Base-by-base conservation (phyloP, 306 rosid species). In the Boehmeria nivea region DNA sequence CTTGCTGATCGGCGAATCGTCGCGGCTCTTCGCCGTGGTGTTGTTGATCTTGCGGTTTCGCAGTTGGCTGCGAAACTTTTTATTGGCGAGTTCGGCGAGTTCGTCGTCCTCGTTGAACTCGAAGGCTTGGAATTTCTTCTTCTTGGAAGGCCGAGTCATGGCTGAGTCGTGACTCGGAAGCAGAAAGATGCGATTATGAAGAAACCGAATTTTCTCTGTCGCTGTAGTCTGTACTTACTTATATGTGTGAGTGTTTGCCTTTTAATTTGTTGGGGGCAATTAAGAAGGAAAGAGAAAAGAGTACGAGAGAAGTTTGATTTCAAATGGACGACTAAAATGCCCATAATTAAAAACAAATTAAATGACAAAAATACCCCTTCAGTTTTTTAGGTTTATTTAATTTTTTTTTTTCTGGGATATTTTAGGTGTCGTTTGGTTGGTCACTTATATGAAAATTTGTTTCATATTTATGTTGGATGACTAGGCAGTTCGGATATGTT, bases 21-120 rank as follows among this genome's bases (percentile, higher is more conserved):
- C 63, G 58, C 12, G n/a, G 2, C n/a, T 47, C 15, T 56, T 80
- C 28, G 12, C 51, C 20, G 19, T 26, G 4, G 11, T 59, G 24
- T 18, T 52, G 17, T 17, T 16, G 33, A 5, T 40, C 48, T 14
- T 24, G 70, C 74, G 78, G 78, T 69, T 75, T 51, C 8, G 2
- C 37, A 72, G 74, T 45, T 70, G 69, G 54, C 15, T 1, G 4
- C 23, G 3, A 20, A 61, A 57, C 21, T 25, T 72, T 43, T 12
- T 22, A 15, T 76, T 63, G 10, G 13, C 14, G n/a, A 47, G 60
- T 51, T 70, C 81, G 48, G 59, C 8, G 16, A 3, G 43, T 24
- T 37, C 58, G 15, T 76, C 85, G 19, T 80, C 80, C 17, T 52
- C 71, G 63, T 36, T 36, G 65, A 84, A 81, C 21, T 84, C 87